Base-by-base conservation (phyloP, 441 rosid genomes). In the Gossypium laxum region DNA sequence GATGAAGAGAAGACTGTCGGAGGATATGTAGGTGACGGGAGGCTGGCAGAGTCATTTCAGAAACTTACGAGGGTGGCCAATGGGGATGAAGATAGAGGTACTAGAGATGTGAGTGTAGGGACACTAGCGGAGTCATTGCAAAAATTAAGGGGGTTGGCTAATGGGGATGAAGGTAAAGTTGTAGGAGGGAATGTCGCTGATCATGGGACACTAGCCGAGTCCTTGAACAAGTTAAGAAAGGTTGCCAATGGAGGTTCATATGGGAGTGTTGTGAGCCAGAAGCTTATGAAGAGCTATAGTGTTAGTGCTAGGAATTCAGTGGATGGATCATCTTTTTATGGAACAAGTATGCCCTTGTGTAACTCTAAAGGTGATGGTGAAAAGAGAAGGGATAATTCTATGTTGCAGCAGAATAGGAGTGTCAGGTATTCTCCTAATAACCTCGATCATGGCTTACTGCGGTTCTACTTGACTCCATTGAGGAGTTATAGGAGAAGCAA, bases 391-490 rank as follows among this genome's bases (percentile, higher is more conserved):
- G 85, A 84, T 57, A 76, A 78, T 43, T 47, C 62, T 70, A 30
- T 64, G 69, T 43, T 71, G 77, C 77, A 54, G 54, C 72, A 74
- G 74, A 77, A 75, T 56, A 67, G 79, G 59, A 74, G 72, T 58
- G 62, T 72, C 47, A 71, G 72, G 2, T 70, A 59, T 58, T 73
- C 76, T 22, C 79, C 81, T 2, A 82, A 76, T 71, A 83, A 79
- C 71, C 67, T 77, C 34, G 88, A 87, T 26, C 83, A 81, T 2
- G 84, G 84, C 17, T 60, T 85, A 28, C 79, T 83, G 34, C 76
- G 86, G 60, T 88, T 85, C 70, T 82, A 86, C 74, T 73, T 85
- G 85, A 86, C 88, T 1, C 92, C 92, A 3, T 71, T 58, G 69
- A 83, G 86, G 80, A 83, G 79, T 80, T 81, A 72, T 52, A 80